Evolutionary conservation across 495 filamentous ascomycete genomes (phyloP).

Genomic region (Hypoxylon fuscum): DNA sequence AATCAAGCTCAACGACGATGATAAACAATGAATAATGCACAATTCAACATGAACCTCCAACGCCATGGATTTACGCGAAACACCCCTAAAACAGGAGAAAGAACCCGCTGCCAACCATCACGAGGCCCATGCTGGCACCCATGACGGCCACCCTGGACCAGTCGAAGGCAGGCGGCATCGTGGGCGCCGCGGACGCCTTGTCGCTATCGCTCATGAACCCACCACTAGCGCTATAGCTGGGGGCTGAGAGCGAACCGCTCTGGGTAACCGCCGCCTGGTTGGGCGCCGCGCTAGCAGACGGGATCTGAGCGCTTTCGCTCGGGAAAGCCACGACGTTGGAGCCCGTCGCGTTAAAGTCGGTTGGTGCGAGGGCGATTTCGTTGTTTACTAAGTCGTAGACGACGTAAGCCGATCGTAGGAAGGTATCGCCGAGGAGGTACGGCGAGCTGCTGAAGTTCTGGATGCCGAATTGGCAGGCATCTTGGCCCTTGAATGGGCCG

Average conservation of each 20-base stretch:
- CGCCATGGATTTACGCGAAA: conserved; percentile 16
- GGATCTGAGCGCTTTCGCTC: conserved; percentile 59
- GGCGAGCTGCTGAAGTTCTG: conserved; percentile 68
- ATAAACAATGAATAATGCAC: conserved; percentile 21
- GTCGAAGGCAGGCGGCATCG: conserved; percentile 45
- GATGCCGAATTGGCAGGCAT: conserved; percentile 79
- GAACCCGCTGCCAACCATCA: conserved; percentile 55
- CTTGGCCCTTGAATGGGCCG: conserved; percentile 62
- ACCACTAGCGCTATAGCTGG: conserved; percentile 50
- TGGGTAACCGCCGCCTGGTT: conserved; percentile 50
- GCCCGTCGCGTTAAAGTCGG: conserved; percentile 81
- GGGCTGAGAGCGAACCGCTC: conserved; percentile 40
- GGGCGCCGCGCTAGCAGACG: conserved; percentile 56
- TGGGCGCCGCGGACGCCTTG: conserved; percentile 44
- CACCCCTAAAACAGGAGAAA: conserved; percentile 41
- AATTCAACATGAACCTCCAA: conserved; percentile 9
- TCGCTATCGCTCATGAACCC: conserved; percentile 45
- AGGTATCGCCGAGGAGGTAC: conserved; percentile 90
- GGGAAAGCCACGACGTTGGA: conserved; percentile 63
- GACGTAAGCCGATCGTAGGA: conserved; percentile 90
- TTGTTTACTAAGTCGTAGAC: conserved; percentile 94
- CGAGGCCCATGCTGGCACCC: conserved; percentile 47
- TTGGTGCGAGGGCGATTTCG: conserved; percentile 84
- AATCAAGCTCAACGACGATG: neutral
- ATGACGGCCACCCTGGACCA: conserved; percentile 46